These are phyloP conservation scores for Metschnikowia cerradonensis DNA, from an alignment of 805 yeast species.

Conservation along the genomic window DNA sequence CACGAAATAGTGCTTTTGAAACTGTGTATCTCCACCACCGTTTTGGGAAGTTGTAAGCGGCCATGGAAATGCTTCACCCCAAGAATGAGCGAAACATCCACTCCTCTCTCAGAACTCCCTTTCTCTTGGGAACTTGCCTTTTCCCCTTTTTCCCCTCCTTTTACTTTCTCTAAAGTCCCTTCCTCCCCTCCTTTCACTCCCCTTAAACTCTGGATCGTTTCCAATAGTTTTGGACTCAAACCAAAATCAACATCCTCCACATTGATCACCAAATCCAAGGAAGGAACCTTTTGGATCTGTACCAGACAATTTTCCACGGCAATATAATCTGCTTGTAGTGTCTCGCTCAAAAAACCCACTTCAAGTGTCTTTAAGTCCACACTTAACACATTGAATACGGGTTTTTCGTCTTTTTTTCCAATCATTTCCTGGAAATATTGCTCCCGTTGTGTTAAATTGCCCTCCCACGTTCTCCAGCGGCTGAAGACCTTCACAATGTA, in stretches of 20 bases:
- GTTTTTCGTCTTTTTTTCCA: slow-evolving; percentile 1
- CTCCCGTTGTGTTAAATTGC: slow-evolving; percentile 54
- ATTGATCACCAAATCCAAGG: slow-evolving; percentile 3
- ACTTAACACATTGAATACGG: neutral
- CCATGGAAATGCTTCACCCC: slow-evolving; percentile 8
- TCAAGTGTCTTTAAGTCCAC: neutral
- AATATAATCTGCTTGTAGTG: neutral
- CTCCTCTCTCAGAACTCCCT: neutral
- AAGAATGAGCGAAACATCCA: neutral
- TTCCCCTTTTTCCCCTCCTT: neutral
- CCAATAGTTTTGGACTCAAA: slow-evolving; percentile 3
- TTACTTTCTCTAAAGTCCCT: neutral
- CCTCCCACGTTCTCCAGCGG: slow-evolving; percentile 92
- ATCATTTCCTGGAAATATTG: slow-evolving; percentile 42
- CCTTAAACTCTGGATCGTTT: neutral
- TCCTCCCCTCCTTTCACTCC: neutral
- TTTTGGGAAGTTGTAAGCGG: slow-evolving; percentile 5
- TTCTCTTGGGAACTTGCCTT: too few species aligned
- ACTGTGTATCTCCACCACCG: slow-evolving; percentile 6
- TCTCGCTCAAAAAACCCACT: slow-evolving; percentile 1
- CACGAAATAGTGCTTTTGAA: slow-evolving; percentile 1
- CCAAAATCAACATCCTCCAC: slow-evolving; percentile 9
- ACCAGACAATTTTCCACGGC: neutral
- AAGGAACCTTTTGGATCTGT: neutral
- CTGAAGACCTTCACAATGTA: slow-evolving; percentile 58